These are phyloP conservation scores for Eimeria maxima DNA, from an alignment of 169 alveolate genomes.

Conservation along the genomic window DNA sequence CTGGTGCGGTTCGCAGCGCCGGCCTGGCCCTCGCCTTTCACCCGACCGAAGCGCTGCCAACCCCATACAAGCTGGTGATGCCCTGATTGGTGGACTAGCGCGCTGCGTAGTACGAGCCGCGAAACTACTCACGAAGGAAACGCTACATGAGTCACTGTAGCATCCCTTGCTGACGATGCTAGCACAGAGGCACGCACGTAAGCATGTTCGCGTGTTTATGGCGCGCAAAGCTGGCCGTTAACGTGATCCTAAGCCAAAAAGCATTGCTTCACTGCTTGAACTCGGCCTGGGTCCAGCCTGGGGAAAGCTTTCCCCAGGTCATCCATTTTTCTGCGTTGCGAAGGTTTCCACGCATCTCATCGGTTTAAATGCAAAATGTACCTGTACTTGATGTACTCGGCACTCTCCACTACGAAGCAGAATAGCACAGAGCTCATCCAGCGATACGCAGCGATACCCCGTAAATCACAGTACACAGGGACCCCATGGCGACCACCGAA, in stretches of 20 bases:
- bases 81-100: background rate
- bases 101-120: background rate
- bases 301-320: background rate
- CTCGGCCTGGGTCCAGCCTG: background rate
- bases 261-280: background rate
- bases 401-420: background rate
- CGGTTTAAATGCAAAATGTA: background rate
- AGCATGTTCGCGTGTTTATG: background rate
- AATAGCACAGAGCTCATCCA: background rate
- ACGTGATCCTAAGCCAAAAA: background rate
- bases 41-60: conserved; percentile 74
- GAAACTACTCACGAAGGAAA: background rate
- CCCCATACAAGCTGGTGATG: conserved; percentile 75
- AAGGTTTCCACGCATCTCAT: background rate
- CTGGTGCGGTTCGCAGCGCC: conserved; percentile 49
- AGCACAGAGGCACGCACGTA: background rate
- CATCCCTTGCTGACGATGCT: background rate
- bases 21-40: conserved; percentile 67
- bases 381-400: background rate
- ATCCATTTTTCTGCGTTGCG: background rate
- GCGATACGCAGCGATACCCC: too few relatives aligned
- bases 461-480: background rate
- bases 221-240: background rate
- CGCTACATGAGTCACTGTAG: conserved; percentile 22
- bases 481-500: too few relatives aligned